These are phyloP conservation scores for Brassica incana DNA, from an alignment of 345 rosid species.

Conservation along the genomic window DNA sequence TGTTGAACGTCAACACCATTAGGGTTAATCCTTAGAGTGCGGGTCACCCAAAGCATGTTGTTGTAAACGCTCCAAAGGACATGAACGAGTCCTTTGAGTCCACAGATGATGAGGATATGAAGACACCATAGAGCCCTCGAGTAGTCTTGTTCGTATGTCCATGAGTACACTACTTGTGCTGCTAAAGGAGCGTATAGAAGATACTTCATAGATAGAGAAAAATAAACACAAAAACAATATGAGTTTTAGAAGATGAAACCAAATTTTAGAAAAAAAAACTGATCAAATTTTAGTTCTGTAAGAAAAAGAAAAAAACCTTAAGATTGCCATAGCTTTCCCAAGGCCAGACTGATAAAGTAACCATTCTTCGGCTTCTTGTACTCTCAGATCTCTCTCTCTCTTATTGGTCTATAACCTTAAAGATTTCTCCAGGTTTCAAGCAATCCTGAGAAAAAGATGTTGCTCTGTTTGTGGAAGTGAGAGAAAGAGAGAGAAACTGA, in stretches of 20 bases:
- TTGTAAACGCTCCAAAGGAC: conserved; percentile 45
- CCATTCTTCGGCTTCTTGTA: conserved; percentile 42
- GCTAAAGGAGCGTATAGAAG: conserved; percentile 69
- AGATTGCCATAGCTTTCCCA: conserved; percentile 78
- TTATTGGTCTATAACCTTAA: conserved; percentile 27
- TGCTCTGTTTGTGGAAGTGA: conserved; percentile 19
- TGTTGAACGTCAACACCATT: conserved; percentile 84
- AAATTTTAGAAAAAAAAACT: neutral
- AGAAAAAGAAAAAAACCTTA: conserved; percentile 55
- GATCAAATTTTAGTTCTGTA: neutral
- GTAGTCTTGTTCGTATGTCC: conserved; percentile 44
- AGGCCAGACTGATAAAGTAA: conserved; percentile 78
- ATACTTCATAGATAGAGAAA: conserved; percentile 52
- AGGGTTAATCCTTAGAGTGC: conserved; percentile 54
- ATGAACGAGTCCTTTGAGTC: conserved; percentile 46
- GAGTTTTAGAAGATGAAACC: conserved; percentile 14
- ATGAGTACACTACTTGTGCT: conserved; percentile 58
- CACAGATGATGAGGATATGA: conserved; percentile 56
- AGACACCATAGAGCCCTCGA: conserved; percentile 59
- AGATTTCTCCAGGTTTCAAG: conserved; percentile 25
- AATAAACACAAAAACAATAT: conserved; percentile 2
- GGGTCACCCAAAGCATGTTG: conserved; percentile 67
- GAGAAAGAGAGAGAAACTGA: neutral
- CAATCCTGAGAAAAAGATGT: neutral
- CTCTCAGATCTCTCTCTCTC: conserved; percentile 4